These are phyloP conservation scores for Urtica urens DNA, from an alignment of 306 rosid genomes.

Conservation along the genomic window DNA sequence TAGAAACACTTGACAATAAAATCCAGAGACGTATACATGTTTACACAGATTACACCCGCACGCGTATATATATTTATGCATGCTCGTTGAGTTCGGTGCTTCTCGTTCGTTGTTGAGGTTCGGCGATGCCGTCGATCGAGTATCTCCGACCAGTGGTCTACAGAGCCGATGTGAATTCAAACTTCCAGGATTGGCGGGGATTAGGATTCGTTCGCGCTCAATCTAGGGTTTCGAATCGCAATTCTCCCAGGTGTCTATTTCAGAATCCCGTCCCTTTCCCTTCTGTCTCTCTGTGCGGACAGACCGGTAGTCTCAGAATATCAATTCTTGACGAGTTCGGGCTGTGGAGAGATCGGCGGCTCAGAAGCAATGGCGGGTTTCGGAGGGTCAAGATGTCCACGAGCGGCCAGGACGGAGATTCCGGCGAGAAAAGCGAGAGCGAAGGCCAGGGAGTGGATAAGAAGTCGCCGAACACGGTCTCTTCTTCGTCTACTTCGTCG, in stretches of 20 bases:
- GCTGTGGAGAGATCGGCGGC: conserved; percentile 32
- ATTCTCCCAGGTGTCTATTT: conserved; percentile 24
- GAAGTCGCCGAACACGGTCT: conserved; percentile 36
- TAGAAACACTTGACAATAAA: background rate
- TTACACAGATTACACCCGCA: background rate
- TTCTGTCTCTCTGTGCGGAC: conserved; percentile 18
- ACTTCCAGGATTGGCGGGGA: conserved; percentile 27
- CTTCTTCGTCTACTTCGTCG: background rate
- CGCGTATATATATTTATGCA: background rate
- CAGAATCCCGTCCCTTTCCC: conserved; percentile 29
- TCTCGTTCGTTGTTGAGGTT: conserved; percentile 14
- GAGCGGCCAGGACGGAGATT: conserved; percentile 58
- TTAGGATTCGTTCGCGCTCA: conserved; percentile 29
- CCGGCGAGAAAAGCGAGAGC: conserved; percentile 61
- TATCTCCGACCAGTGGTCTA: conserved; percentile 40
- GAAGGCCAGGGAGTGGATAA: conserved; percentile 55
- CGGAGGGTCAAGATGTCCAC: conserved; percentile 31
- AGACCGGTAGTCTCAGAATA: conserved; percentile 12
- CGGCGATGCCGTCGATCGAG: conserved; percentile 56
- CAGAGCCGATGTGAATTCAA: conserved; percentile 35
- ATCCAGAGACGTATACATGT: background rate
- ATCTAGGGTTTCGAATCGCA: conserved; percentile 30
- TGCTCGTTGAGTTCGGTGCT: conserved; percentile 18
- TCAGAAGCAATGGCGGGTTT: conserved; percentile 20
- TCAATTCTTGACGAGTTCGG: conserved; percentile 34